These are phyloP conservation scores for Liriodendron chinense DNA, from an alignment of 164 flowering plant species.

Conservation along the genomic window DNA sequence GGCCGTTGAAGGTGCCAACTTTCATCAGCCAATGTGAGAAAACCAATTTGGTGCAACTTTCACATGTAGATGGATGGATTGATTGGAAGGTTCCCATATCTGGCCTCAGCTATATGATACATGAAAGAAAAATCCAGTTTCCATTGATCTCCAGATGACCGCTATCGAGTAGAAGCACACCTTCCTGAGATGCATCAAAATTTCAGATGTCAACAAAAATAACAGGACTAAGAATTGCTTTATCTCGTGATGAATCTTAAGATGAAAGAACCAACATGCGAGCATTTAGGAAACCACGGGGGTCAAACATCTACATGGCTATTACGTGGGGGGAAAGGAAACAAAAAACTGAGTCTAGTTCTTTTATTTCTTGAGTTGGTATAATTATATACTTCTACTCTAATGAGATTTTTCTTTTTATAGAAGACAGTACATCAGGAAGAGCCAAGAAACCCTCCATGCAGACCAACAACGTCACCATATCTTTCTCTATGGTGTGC, in stretches of 20 bases:
- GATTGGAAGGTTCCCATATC: neutral
- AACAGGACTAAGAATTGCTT: neutral
- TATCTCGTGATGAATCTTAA: neutral
- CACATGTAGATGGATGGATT: neutral
- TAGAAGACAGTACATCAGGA: neutral
- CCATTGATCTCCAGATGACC: neutral
- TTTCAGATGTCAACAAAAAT: neutral
- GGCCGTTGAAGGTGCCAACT: neutral
- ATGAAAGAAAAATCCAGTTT: neutral
- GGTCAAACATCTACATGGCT: too few species aligned
- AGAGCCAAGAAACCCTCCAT: neutral
- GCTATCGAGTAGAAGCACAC: neutral
- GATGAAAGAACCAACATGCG: too few species aligned
- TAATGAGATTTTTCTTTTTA: too few species aligned
- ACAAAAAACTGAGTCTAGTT: too few species aligned
- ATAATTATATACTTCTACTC: too few species aligned
- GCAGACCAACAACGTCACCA: neutral
- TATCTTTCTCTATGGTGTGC: neutral
- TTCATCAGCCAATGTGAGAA: neutral
- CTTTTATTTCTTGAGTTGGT: too few species aligned
- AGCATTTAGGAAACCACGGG: too few species aligned
- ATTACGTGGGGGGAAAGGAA: too few species aligned
- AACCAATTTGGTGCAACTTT: neutral
- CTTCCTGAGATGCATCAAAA: constrained; percentile 10
- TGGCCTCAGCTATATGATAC: neutral